phyloP scores from a whole-genome alignment of 2,329 filamentous ascomycete species.

The Exophiala dermatitidis region DNA sequence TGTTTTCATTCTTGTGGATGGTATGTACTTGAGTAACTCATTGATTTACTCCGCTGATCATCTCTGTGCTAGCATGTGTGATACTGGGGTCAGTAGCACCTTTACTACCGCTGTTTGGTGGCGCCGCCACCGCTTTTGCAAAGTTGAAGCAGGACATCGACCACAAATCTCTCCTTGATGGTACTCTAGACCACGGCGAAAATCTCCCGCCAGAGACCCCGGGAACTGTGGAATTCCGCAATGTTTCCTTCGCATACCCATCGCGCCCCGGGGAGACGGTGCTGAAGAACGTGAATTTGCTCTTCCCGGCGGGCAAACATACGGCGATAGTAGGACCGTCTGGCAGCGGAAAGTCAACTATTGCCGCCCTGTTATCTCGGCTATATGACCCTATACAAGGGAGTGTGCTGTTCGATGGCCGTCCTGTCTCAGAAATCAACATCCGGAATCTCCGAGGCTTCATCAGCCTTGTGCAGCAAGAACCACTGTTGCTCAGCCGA shows the following conservation, averaged over 20 bases:
- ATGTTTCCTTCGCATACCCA: conserved; percentile 34
- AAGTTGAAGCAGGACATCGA: conserved; percentile 55
- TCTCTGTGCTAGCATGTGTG: conserved; percentile 34
- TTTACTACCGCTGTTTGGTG: conserved; percentile 45
- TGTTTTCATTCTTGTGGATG: conserved; percentile 50
- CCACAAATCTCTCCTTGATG: conserved; percentile 42
- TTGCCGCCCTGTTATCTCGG: conserved; percentile 34
- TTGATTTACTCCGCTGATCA: not conserved
- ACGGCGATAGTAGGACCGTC: conserved; percentile 45
- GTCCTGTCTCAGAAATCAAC: conserved; percentile 31
- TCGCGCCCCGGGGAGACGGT: conserved; percentile 34
- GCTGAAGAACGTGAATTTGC: conserved; percentile 31
- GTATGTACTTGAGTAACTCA: conserved; percentile 24
- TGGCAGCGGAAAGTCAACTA: conserved; percentile 48
- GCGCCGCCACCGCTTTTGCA: conserved; percentile 48
- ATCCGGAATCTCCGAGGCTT: conserved; percentile 32
- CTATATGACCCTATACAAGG: conserved; percentile 35
- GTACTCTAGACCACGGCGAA: conserved; percentile 1
- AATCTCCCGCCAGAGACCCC: not conserved
- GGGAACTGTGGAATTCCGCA: conserved; percentile 31
- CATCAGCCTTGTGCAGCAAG: conserved; percentile 44
- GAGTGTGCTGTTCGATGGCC: conserved; percentile 29
- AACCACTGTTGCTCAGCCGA: conserved; percentile 45
- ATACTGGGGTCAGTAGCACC: conserved; percentile 42
- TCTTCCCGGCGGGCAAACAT: conserved; percentile 33